A percentile compares a stretch with the other conserved stretches of the same genome.
These are phyloP conservation scores for Starmerella asiatica DNA, from an alignment of 805 yeast genomes.

Conservation along the genomic window DNA sequence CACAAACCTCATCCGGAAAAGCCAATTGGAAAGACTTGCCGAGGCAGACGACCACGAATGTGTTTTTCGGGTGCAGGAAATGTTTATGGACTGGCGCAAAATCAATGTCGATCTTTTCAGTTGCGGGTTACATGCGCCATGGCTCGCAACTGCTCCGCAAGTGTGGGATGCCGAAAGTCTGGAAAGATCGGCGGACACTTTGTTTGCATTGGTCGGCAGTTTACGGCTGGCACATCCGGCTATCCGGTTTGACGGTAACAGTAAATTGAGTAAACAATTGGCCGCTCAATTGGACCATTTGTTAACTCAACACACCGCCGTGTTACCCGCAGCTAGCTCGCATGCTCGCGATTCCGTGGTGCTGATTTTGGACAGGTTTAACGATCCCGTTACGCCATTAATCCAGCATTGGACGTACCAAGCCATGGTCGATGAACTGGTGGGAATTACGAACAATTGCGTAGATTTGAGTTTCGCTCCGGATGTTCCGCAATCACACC, in stretches of 20 bases:
- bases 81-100: slow-evolving; percentile 72
- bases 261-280: slow-evolving; percentile 49
- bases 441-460: slow-evolving; percentile 70
- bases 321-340: slow-evolving; percentile 27
- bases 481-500: slow-evolving; percentile 43
- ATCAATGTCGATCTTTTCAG: slow-evolving; percentile 57
- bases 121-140: slow-evolving; percentile 23
- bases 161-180: slow-evolving; percentile 38
- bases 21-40: slow-evolving; percentile 72
- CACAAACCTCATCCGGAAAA: slow-evolving; percentile 60
- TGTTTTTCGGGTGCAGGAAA: slow-evolving; percentile 60
- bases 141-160: slow-evolving; percentile 22
- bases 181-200: slow-evolving; percentile 31
- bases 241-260: slow-evolving; percentile 62
- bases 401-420: slow-evolving; percentile 96
- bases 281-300: slow-evolving; percentile 54
- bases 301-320: slow-evolving; percentile 49
- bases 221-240: slow-evolving; percentile 57
- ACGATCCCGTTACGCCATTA: slow-evolving; percentile 88
- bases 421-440: slow-evolving; percentile 87
- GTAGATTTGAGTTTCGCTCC: slow-evolving; percentile 51
- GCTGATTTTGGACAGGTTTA: slow-evolving; percentile 65
- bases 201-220: slow-evolving; percentile 52
- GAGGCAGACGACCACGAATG: slow-evolving; percentile 81
- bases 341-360: slow-evolving; percentile 28